Base-by-base conservation (phyloP, 208 protist species). In the Trypanosoma boissoni region DNA sequence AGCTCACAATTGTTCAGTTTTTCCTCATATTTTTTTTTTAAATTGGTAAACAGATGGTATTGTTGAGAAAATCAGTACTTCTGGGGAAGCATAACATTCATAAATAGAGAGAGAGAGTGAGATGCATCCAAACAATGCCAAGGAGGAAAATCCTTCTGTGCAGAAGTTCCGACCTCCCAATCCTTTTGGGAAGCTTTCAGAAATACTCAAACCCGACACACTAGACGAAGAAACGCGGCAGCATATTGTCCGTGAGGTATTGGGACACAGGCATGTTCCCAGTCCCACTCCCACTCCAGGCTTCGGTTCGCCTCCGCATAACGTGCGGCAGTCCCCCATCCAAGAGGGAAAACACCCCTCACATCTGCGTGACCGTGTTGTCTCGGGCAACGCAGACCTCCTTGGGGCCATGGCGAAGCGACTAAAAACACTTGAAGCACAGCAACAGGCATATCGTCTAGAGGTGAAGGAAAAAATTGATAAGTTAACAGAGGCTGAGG, bases 151-250 rank as follows among this genome's bases (percentile, higher is more conserved):
- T 24, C 16, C 18, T 12, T 45, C 48, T 23, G 64, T 76, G 29
- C 80, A 83, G 51, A 80, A 80, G 52, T 92, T 83, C 55, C 54
- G 80, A 20, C 75, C 48, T 53, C 36, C 36, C 36, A 61, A 27
- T 28, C 26, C 41, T 18, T 39, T 12, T 39, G 41, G 58, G 49
- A 54, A n/a, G 3, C 57, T 69, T 43, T 18, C 76, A 55, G 60
- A 76, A 34, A 72, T 95, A 31, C 73, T 95, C 16, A 72, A 80
- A 14, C 80, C 83, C 2, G 78, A 95, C 36, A 80, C 85, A 2
- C 77, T 95, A 18, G 88, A 95, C 61, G 86, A 89, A 28, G 85
- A 91, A 3, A 91, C 85, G 26, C 76, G 88, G 0, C 54, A 64
- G 10, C 68, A 84, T 59, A 75, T 95, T 31, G 52, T 95, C 44